These are phyloP conservation scores for Aspergillus uvarum DNA, from an alignment of 2,329 filamentous ascomycete genomes.

Conservation along the genomic window DNA sequence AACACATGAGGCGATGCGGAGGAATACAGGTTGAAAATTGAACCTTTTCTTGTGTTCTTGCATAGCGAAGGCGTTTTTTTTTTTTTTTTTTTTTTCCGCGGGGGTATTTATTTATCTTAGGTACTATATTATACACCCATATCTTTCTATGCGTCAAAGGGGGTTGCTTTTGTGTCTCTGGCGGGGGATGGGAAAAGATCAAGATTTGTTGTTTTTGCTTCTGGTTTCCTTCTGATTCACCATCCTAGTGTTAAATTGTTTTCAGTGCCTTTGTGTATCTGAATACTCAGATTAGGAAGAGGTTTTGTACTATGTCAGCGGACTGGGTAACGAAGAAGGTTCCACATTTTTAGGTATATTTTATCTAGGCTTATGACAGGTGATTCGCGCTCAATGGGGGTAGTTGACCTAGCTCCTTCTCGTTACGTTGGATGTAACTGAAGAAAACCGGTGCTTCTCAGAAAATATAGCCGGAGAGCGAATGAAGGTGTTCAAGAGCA, in stretches of 20 bases:
- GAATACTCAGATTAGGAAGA: not conserved
- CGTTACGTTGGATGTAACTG: too few species aligned
- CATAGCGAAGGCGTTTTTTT: constrained; percentile 39
- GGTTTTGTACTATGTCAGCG: not conserved
- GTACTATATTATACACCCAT: not conserved
- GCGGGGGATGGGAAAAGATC: not conserved
- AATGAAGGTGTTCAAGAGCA: not conserved
- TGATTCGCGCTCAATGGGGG: too few species aligned
- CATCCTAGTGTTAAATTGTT: not conserved
- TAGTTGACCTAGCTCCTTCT: too few species aligned
- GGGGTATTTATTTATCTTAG: not conserved
- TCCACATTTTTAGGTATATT: not conserved
- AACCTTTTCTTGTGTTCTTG: constrained; percentile 21
- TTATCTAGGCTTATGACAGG: not conserved
- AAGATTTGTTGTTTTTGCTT: not conserved
- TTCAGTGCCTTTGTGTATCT: not conserved
- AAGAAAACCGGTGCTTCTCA: too few species aligned
- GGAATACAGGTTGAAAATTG: constrained; percentile 33
- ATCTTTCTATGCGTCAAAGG: not conserved
- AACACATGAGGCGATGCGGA: constrained; percentile 67
- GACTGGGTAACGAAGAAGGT: not conserved
- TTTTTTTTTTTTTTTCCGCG: too few species aligned
- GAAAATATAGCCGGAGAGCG: not conserved
- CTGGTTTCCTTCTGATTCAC: not conserved
- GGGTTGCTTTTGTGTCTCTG: not conserved